A percentile compares a stretch with the other conserved stretches of the same genome.
phyloP scores from a whole-genome alignment of 2,329 filamentous ascomycete species.

The Xylariaceae sp. region DNA sequence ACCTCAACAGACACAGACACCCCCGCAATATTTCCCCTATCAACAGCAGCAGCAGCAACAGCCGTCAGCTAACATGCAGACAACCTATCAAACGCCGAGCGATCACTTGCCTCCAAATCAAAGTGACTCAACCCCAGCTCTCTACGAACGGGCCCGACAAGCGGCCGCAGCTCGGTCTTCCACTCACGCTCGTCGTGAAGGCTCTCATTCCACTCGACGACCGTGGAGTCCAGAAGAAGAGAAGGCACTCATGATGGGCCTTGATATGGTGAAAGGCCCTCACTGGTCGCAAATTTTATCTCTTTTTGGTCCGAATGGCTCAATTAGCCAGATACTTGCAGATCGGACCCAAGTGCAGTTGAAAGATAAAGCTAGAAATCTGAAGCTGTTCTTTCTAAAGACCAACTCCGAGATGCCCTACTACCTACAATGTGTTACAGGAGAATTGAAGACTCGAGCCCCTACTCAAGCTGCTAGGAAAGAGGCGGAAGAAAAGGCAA shows the following conservation, averaged over 20 bases:
- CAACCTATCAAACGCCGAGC: conserved; percentile 38
- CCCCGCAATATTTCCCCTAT: conserved; percentile 35
- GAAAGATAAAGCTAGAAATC: conserved; percentile 89
- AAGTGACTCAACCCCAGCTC: conserved; percentile 58
- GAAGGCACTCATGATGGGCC: conserved; percentile 84
- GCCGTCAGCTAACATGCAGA: conserved; percentile 28
- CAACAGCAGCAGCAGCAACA: conserved; percentile 34
- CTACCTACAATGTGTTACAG: conserved; percentile 86
- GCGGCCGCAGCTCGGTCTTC: conserved; percentile 64
- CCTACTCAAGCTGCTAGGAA: conserved; percentile 75
- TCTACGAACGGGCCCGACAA: conserved; percentile 66
- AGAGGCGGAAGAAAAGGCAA: conserved; percentile 69
- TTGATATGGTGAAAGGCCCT: conserved; percentile 87
- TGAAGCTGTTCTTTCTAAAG: conserved; percentile 92
- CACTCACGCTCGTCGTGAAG: conserved; percentile 62
- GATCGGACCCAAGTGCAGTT: conserved; percentile 90
- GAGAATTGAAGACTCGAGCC: conserved; percentile 85
- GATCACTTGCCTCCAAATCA: conserved; percentile 61
- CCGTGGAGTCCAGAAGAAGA: conserved; percentile 92
- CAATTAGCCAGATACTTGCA: conserved; percentile 81
- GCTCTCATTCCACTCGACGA: conserved; percentile 68
- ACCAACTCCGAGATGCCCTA: conserved; percentile 90
- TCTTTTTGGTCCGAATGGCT: conserved; percentile 81
- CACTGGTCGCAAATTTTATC: conserved; percentile 93
- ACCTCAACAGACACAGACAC: conserved; percentile 30